Base-by-base conservation (phyloP, 2,329 filamentous ascomycete genomes). In the Truncatella angustata region DNA sequence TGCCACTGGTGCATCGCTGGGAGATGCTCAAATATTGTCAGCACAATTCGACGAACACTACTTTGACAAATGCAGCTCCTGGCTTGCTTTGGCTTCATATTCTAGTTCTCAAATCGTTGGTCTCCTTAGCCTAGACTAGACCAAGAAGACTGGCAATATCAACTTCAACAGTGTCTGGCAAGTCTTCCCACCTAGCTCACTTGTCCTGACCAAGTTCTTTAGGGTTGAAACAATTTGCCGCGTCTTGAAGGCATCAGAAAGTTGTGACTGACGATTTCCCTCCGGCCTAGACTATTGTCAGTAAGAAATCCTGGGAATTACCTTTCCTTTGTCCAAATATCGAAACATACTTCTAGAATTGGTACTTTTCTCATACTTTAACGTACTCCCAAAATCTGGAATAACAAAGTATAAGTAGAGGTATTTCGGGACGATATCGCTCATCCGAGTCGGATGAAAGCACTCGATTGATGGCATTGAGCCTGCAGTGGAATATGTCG, bases 1-100 rank as follows among this genome's bases (percentile, higher is more conserved):
- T 60, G 55, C 64, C 68, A 7, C 51, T 73, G 11, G 68, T 71
- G 4, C 68, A 71, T 50, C 65, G 69, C 24, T 71, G 69, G 69
- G 61, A 66, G 6, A 46, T 34, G 4, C 52, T 68, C 23, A 59
- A 62, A 37, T 16, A 44, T 11, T 61, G 55, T 35, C 51, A 52
- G 9, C 24, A 28, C 9, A 24, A 49, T 9, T 16, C 52, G 4
- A 26, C 48, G 5, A 50, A 42, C 7, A 51, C 37, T 1, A 35
- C 5, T 2, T 23, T 56, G 11, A 57, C 54, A 49, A 54, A 47
- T 32, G 57, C 59, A 14, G 57, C 56, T 1, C 53, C 49, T 3
- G 42, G 20, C 2, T 54, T 72, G n/a, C 42, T 70, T 4, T 45
- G 49, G 0, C 70, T 72, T 46, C 58, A 72, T 4, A 49, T 53